Conservation (phyloP, 2,329 filamentous ascomycete genomes). For the Massarina eburnea region DNA sequence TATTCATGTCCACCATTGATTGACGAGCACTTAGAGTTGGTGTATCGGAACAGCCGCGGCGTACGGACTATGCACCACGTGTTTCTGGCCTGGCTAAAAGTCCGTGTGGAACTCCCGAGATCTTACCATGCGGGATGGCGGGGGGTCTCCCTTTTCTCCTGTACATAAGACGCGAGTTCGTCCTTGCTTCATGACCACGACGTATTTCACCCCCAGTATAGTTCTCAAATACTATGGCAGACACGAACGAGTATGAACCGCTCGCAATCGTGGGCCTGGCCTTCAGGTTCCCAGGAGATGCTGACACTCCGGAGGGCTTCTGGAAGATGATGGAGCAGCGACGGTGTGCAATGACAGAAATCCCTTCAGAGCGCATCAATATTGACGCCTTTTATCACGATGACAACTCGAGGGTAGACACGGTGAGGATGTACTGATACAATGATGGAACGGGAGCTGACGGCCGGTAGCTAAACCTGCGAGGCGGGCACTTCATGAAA, state of each 20-base stretch:
- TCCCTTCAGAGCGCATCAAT: constrained; percentile 11
- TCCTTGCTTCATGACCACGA: neutral
- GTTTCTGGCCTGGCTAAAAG: neutral
- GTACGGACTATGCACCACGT: neutral
- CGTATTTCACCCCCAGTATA: neutral
- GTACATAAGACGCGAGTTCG: no score
- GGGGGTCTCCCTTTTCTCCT: neutral
- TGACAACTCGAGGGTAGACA: neutral
- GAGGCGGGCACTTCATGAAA: constrained; percentile 10
- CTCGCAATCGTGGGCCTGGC: constrained; percentile 15
- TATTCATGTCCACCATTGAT: no score
- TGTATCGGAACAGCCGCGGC: neutral
- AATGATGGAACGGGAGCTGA: neutral
- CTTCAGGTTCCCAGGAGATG: constrained; percentile 9
- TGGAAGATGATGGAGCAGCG: constrained; percentile 11
- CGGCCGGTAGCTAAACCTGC: neutral
- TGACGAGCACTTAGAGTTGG: no score
- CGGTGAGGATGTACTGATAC: neutral
- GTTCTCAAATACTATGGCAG: neutral
- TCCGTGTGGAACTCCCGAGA: neutral
- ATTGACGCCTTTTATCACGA: constrained; percentile 9
- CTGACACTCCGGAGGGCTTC: constrained; percentile 4
- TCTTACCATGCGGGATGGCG: neutral
- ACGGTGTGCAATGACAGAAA: constrained; percentile 4
- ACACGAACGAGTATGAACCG: constrained; percentile 5